These are phyloP conservation scores for Monilinia aucupariae DNA, from an alignment of 2,329 filamentous ascomycete species.

Conservation along the genomic window DNA sequence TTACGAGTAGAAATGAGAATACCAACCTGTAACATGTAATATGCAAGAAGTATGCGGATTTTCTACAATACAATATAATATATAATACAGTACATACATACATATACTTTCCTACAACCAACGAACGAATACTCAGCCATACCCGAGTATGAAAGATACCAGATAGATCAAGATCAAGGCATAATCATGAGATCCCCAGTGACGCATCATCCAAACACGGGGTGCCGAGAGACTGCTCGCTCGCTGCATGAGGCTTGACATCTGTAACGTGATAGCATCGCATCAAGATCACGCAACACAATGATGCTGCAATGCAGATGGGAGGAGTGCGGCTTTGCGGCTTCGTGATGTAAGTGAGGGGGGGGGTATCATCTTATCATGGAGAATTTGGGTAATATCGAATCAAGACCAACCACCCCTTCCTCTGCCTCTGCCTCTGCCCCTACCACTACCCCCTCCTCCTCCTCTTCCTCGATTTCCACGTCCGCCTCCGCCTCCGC, in stretches of 20 bases:
- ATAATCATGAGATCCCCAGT: not conserved
- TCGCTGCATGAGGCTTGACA: slow-evolving; percentile 2
- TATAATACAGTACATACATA: too few relatives aligned
- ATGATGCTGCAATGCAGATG: not conserved
- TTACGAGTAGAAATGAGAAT: too few relatives aligned
- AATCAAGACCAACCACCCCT: slow-evolving; percentile 15
- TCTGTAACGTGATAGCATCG: slow-evolving; percentile 9
- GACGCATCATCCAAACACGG: not conserved
- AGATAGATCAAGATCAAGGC: not conserved
- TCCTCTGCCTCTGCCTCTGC: not conserved
- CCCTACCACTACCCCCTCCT: slow-evolving; percentile 11
- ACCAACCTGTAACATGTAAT: too few relatives aligned
- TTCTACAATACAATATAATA: too few relatives aligned
- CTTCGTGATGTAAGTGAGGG: not conserved
- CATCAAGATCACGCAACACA: not conserved
- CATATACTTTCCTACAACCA: too few relatives aligned
- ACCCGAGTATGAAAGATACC: too few relatives aligned
- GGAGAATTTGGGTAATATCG: not conserved
- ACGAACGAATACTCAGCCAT: too few relatives aligned
- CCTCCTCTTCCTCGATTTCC: slow-evolving; percentile 28
- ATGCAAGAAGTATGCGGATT: too few relatives aligned
- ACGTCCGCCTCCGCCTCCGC: slow-evolving; percentile 35
- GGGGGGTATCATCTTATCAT: slow-evolving; percentile 27
- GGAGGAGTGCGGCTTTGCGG: not conserved
- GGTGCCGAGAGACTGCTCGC: not conserved